Evolutionary conservation across 1,139 yeast species (phyloP).

Genomic region (Candida pseudocylindracea): DNA sequence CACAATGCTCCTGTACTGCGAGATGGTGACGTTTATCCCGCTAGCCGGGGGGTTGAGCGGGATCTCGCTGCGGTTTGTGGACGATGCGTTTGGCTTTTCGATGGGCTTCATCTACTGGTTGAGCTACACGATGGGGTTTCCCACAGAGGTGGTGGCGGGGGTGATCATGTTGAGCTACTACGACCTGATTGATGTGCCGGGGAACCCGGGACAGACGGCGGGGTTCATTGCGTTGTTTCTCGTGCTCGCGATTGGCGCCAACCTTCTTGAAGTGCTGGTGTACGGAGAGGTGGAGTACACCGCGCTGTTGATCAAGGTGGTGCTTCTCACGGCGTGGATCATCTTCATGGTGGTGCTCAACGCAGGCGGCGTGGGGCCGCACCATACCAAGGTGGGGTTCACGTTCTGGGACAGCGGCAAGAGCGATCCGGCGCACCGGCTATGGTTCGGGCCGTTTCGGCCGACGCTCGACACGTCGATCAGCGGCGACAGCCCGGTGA

Average conservation of each 20-base stretch:
- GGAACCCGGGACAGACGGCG: constrained; percentile 12
- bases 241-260: constrained; percentile 22
- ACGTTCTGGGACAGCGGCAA: constrained; percentile 35
- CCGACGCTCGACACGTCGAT: constrained; percentile 41
- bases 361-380: constrained; percentile 20
- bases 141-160: constrained; percentile 66
- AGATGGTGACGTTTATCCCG: constrained; percentile 58
- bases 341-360: constrained; percentile 45
- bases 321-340: constrained; percentile 29
- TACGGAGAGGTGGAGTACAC: constrained; percentile 61
- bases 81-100: constrained; percentile 71
- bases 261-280: constrained; percentile 43
- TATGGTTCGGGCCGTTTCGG: constrained; percentile 51
- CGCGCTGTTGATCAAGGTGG: constrained; percentile 35
- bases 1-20: constrained; percentile 61
- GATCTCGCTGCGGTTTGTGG: constrained; percentile 56
- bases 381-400: constrained; percentile 22
- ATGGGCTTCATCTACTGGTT: constrained; percentile 64
- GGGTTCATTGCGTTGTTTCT: constrained; percentile 37
- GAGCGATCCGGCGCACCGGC: constrained; percentile 22
- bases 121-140: constrained; percentile 49
- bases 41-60: constrained; percentile 45
- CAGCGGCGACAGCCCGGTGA: constrained; percentile 24
- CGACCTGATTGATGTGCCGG: constrained; percentile 15
- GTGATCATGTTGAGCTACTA: constrained; percentile 54